phyloP scores from a whole-genome alignment of 139 green algal genomes.

The Mychonastes homosphaera region DNA sequence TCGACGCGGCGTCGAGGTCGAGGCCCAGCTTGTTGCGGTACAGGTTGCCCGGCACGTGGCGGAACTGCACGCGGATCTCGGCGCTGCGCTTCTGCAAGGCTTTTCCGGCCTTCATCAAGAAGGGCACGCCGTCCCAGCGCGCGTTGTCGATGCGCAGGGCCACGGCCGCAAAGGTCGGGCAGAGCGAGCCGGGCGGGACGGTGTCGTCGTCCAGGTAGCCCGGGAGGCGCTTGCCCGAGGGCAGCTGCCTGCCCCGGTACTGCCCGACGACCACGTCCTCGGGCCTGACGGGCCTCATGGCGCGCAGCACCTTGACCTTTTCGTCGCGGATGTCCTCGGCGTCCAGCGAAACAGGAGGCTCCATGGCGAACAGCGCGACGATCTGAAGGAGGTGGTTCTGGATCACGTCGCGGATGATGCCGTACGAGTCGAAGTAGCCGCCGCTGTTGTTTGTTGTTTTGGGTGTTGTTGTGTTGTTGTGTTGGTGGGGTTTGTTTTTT shows the following conservation, averaged over 20 bases:
- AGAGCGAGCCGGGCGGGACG: constrained; percentile 71
- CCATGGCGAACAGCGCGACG: constrained; percentile 95
- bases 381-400: constrained; percentile 99
- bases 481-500: no score
- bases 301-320: constrained; percentile 94
- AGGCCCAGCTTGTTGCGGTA: constrained; percentile 67
- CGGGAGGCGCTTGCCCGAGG: constrained; percentile 38
- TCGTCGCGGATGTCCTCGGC: constrained; percentile 98
- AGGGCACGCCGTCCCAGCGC: constrained; percentile 96
- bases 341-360: constrained; percentile 73
- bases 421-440: constrained; percentile 99
- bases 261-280: constrained; percentile 96
- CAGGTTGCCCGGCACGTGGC: constrained; percentile 88
- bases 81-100: constrained; percentile 73
- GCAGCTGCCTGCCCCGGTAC: constrained; percentile 70
- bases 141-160: constrained; percentile 93
- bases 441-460: no score
- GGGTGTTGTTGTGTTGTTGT: no score
- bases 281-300: constrained; percentile 64
- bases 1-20: constrained; percentile 73
- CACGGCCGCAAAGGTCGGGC: constrained; percentile 87
- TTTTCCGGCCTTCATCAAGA: constrained; percentile 98
- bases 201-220: constrained; percentile 95
- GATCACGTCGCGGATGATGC: constrained; percentile 99
- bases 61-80: constrained; percentile 98